Conservation (phyloP, 1,284 basidiomycete species). For the Pyrrhoderma lamaoense region DNA sequence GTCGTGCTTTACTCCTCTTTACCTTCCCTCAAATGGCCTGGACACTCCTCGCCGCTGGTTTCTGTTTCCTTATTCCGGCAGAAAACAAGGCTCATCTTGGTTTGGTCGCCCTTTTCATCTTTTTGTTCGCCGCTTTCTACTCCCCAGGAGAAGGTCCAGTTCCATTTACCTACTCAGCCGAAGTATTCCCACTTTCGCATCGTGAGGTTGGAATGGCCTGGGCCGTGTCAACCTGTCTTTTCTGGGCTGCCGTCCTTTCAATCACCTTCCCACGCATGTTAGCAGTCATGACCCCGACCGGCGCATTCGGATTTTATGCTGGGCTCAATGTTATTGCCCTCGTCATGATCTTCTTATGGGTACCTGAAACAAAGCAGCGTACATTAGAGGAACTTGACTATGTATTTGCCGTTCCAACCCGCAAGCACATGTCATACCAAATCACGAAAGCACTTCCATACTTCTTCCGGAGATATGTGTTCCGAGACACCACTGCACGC, state of each 20-base stretch:
- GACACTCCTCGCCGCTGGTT: slow-evolving; percentile 52
- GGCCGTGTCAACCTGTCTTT: slow-evolving; percentile 45
- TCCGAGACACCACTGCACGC: slow-evolving; percentile 36
- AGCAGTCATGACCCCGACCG: slow-evolving; percentile 33
- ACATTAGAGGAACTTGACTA: slow-evolving; percentile 57
- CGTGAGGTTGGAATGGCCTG: slow-evolving; percentile 45
- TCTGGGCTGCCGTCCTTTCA: slow-evolving; percentile 48
- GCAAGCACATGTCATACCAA: slow-evolving; percentile 48
- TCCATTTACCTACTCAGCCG: slow-evolving; percentile 57
- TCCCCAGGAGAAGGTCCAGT: slow-evolving; percentile 67
- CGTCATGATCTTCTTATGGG: slow-evolving; percentile 41
- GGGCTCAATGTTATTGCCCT: slow-evolving; percentile 46
- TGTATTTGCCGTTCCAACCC: slow-evolving; percentile 58
- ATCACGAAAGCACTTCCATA: slow-evolving; percentile 49
- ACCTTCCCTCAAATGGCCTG: slow-evolving; percentile 56
- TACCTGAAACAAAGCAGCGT: slow-evolving; percentile 60
- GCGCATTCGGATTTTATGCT: slow-evolving; percentile 50
- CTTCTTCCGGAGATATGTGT: slow-evolving; percentile 51
- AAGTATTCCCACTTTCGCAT: slow-evolving; percentile 57
- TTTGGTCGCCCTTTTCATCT: slow-evolving; percentile 49
- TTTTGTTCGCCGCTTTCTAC: slow-evolving; percentile 52
- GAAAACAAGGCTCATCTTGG: slow-evolving; percentile 35
- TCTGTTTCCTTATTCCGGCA: slow-evolving; percentile 44
- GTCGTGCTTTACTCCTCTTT: slow-evolving; percentile 51
- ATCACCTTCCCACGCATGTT: slow-evolving; percentile 56